Base-by-base conservation (phyloP, 2,329 filamentous ascomycete genomes). In the Alternaria sp. region DNA sequence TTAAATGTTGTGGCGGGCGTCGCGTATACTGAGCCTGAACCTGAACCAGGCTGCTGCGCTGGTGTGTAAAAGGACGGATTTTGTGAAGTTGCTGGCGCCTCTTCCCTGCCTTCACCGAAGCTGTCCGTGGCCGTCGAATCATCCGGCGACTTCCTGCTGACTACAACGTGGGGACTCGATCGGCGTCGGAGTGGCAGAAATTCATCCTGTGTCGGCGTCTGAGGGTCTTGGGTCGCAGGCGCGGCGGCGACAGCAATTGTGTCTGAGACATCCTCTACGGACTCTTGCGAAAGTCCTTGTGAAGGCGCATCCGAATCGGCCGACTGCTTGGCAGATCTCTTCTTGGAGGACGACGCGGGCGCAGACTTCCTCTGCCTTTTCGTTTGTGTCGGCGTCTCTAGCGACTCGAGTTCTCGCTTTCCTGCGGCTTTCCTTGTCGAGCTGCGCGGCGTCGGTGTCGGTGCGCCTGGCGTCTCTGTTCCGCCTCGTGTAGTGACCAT, bases 401-500 rank as follows among this genome's bases (percentile, higher is more conserved):
- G 65, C 2, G 66, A 65, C 5, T 78, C 76, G 47, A 77, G 55
- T 51, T 72, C 70, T 50, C 77, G 59, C 66, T 79, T 79, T 43
- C 69, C 71, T 21, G 61, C 51, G 25, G 61, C 64, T 57, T 70
- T 74, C 50, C 64, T 72, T 26, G 61, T 61, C 32, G 76, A 73
- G 57, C 72, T 75, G 44, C 62, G 67, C 54, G 70, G 74, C 32
- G 75, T 77, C 17, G 60, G 60, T 44, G 56, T 59, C 32, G 60
- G 56, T 10, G 66, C 71, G 40, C 72, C 70, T 9, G 71, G 71
- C 25, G 72, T 74, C 54, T 71, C 71, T 43, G 72, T 74, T 12
- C 75, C 77, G 62, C 74, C 69, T 60, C 77, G 73, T 26, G 76
- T 79, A 6, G 75, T 77, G 55, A 80, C 77, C 77, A 80, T 80